These are phyloP conservation scores for Theileria annulata DNA, from an alignment of 169 alveolate species.

Conservation along the genomic window DNA sequence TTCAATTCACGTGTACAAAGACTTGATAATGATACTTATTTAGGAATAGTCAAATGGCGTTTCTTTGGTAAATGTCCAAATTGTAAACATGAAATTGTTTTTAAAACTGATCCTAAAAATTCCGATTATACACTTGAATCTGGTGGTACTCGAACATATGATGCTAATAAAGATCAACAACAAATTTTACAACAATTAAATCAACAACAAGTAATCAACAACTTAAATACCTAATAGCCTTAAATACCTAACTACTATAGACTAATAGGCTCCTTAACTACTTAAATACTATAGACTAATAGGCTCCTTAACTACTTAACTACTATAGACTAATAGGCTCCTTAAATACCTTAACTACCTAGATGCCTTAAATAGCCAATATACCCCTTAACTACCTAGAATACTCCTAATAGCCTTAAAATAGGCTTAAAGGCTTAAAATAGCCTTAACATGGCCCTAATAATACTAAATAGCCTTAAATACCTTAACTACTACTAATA, in stretches of 20 bases:
- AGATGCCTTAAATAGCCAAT: no score
- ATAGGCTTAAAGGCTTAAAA: no score
- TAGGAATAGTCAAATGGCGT: conserved; percentile 95
- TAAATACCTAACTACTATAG: neutral
- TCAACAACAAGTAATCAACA: conserved; percentile 39
- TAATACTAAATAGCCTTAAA: no score
- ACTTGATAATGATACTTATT: conserved; percentile 91
- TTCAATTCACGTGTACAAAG: conserved; percentile 93
- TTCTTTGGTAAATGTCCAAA: conserved; percentile 96
- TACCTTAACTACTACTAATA: no score
- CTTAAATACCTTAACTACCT: no score
- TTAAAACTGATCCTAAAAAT: conserved; percentile 91
- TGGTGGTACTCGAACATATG: conserved; percentile 88
- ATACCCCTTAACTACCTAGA: no score
- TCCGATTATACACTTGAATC: conserved; percentile 87
- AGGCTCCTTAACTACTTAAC: neutral
- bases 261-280: neutral
- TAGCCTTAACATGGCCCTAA: no score
- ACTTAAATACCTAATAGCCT: neutral
- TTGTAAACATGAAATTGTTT: conserved; percentile 94
- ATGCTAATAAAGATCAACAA: conserved; percentile 77
- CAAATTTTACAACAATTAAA: conserved; percentile 59
- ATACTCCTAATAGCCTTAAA: no score
- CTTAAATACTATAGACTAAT: neutral
- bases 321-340: no score